phyloP scores from a whole-genome alignment of 2,329 filamentous ascomycete genomes.

The Botrytis pseudocinerea region DNA sequence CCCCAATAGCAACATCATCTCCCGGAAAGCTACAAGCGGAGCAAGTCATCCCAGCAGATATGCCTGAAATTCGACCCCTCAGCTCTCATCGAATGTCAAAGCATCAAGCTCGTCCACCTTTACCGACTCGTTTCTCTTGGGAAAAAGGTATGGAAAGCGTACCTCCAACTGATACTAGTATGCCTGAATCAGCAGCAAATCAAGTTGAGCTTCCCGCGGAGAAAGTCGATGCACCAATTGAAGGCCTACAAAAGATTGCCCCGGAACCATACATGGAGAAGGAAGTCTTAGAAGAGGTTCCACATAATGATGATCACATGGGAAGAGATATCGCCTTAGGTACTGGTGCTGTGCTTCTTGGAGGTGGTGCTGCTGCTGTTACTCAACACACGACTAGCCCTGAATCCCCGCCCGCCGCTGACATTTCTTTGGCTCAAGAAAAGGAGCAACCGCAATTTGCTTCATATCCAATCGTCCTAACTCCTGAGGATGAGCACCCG shows the following conservation, averaged over 20 bases:
- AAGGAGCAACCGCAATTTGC: conserved; percentile 45
- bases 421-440: conserved; percentile 48
- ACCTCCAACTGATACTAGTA: neutral
- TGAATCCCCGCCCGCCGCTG: conserved; percentile 33
- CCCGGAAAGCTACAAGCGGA: neutral
- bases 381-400: neutral
- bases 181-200: neutral
- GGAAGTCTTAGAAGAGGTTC: conserved; percentile 1
- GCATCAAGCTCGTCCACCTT: conserved; percentile 25
- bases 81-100: conserved; percentile 31
- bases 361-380: conserved; percentile 21
- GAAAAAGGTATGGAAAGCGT: conserved; percentile 34
- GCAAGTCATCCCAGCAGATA: conserved; percentile 35
- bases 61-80: conserved; percentile 31
- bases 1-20: conserved; percentile 13
- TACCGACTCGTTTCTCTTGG: conserved; percentile 38
- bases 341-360: conserved; percentile 26
- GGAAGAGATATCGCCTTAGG: conserved; percentile 28
- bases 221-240: no score
- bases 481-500: conserved; percentile 46
- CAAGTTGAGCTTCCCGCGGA: conserved; percentile 7
- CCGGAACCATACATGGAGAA: conserved; percentile 20
- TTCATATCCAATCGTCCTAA: conserved; percentile 21
- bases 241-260: neutral
- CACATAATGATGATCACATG: conserved; percentile 24